These are phyloP conservation scores for Trypanosoma caninum DNA, from an alignment of 208 protist species.

Conservation along the genomic window DNA sequence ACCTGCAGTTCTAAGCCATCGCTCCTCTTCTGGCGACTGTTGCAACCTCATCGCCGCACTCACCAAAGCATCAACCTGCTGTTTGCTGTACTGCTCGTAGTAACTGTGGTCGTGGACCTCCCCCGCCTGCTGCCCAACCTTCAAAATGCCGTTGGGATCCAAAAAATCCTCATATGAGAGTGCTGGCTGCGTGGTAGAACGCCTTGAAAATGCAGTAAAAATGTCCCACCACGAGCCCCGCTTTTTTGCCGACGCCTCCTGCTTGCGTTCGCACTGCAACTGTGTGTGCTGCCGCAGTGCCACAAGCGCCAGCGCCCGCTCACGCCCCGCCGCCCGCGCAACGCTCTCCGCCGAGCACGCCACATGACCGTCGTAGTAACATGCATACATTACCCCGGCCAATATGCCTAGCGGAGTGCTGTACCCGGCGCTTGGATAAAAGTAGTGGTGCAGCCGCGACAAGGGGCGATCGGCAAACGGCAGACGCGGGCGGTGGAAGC, in stretches of 20 bases:
- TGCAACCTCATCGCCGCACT: conserved; percentile 41
- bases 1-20: conserved; percentile 56
- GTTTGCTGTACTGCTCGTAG: conserved; percentile 44
- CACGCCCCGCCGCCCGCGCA: conserved; percentile 8
- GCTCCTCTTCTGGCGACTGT: conserved; percentile 48
- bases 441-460: conserved; percentile 64
- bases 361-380: conserved; percentile 16
- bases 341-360: conserved; percentile 21
- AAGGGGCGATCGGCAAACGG: conserved; percentile 60
- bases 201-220: not conserved
- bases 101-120: conserved; percentile 14
- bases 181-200: conserved; percentile 2
- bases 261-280: conserved; percentile 18
- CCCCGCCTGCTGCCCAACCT: conserved; percentile 18
- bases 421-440: conserved; percentile 77
- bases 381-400: conserved; percentile 37
- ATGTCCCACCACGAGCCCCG: conserved; percentile 16
- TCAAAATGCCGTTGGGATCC: conserved; percentile 16
- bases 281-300: conserved; percentile 29
- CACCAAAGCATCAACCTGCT: conserved; percentile 61
- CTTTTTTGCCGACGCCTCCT: conserved; percentile 16
- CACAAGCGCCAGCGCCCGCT: conserved; percentile 29
- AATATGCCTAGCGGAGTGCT: conserved; percentile 47
- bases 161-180: conserved; percentile 24
- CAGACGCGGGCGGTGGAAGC: conserved; percentile 53